Evolutionary conservation across 2,329 filamentous ascomycete species (phyloP), one percentile per base, ranked within the genome.

Genomic region (Sporothrix humicola): DNA sequence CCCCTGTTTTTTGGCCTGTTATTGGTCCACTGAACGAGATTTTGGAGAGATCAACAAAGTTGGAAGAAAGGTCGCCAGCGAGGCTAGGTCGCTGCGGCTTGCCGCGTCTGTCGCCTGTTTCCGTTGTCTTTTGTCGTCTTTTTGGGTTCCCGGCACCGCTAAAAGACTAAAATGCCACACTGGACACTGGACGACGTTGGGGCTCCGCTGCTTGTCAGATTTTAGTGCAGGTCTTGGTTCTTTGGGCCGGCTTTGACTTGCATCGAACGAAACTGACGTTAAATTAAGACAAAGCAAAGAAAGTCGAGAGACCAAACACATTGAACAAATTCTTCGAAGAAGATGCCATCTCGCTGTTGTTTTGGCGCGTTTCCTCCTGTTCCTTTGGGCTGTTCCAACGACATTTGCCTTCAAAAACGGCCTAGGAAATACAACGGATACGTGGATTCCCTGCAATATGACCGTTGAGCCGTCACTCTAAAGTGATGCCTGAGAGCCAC

Each of bases 281-380:
- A 37, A 37, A 59, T 59, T 37, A 31, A 31, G 56, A 58, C 56
- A 31, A 58, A 31, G 56, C 56, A 59, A 59, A n/a, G 31, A 37
- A 7, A 37, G 23, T 26, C 23, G 23, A 26, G 23, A 26, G 23
- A 26, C 23, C 23, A 26, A 26, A 26, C 23, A 26, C 23, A 26
- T 26, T 7, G 31, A 31, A 37, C 12, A n/a, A 6, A 37, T 12
- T 12, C 20, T 20, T 54, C 20, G 52, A 37, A 59, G 15, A 5
- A 37, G 26, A 59, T 23, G 3, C 9, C 37, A 59, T n/a, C 20
- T 56, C 20, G 52, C 52, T 56, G 3, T n/a, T 56, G 52, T 56
- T 56, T 37, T 56, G 52, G 52, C 52, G 52, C 52, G 52, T 26
- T 37, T 26, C 52, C n/a, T 54, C 6, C 52, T 56, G 1, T 23